These are phyloP conservation scores for Macrolepiota albuminosa DNA, from an alignment of 768 basidiomycete genomes.

Conservation along the genomic window DNA sequence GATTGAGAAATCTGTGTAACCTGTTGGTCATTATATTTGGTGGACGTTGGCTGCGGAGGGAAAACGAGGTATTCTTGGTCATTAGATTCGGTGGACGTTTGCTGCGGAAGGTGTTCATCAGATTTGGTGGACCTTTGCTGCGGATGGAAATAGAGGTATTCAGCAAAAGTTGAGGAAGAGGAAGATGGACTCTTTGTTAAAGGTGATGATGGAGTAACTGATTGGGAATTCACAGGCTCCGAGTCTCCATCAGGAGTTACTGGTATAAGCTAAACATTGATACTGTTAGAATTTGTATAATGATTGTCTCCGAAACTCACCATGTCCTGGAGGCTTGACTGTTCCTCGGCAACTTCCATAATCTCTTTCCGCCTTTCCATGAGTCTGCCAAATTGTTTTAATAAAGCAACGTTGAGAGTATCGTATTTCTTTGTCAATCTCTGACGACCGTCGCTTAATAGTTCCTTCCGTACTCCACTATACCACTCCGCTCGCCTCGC, in stretches of 20 bases:
- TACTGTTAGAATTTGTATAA: background rate
- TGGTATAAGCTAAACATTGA: background rate
- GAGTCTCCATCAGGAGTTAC: background rate
- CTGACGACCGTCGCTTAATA: background rate
- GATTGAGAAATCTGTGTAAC: background rate
- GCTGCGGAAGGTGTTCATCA: background rate
- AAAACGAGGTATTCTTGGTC: background rate
- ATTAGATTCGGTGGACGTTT: background rate
- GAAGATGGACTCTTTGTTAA: too few species aligned
- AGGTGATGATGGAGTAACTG: background rate
- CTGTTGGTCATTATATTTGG: background rate
- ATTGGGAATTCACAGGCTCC: background rate
- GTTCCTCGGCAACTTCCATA: background rate
- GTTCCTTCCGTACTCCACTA: background rate
- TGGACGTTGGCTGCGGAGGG: background rate
- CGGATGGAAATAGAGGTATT: background rate
- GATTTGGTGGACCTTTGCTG: background rate
- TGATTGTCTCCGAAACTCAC: background rate
- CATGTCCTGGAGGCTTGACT: background rate
- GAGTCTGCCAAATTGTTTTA: background rate
- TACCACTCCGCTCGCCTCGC: background rate
- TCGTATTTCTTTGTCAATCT: background rate
- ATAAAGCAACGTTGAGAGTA: background rate
- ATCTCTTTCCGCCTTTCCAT: background rate
- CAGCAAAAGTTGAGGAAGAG: background rate